Evolutionary conservation across 2,329 filamentous ascomycete genomes (phyloP).

Genomic region (Neodidymelliopsis sp.): DNA sequence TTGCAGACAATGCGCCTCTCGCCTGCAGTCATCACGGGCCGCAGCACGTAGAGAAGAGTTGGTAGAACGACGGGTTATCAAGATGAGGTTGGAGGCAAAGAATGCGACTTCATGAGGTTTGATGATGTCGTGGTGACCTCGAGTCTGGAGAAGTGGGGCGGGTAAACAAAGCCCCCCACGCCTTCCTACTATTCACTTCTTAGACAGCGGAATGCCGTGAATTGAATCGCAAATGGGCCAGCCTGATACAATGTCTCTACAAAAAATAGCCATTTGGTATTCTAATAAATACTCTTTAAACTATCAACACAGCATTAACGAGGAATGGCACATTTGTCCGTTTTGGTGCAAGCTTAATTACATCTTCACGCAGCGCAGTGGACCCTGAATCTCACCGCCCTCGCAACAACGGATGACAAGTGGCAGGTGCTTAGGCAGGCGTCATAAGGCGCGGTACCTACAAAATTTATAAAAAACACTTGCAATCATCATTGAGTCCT

Average conservation of each 20-base stretch:
- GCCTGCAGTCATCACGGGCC: not conserved
- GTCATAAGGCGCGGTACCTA: not conserved
- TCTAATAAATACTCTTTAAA: no score
- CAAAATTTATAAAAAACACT: no score
- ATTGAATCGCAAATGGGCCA: no score
- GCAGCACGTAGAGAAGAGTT: not conserved
- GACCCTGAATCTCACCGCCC: conserved; percentile 8
- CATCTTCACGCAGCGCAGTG: not conserved
- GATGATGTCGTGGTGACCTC: not conserved
- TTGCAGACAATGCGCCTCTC: not conserved
- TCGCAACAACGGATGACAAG: conserved; percentile 3
- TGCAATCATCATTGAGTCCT: no score
- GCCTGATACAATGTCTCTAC: no score
- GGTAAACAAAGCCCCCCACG: no score
- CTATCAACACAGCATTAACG: no score
- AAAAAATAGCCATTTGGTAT: no score
- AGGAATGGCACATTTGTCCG: not conserved
- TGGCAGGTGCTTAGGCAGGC: not conserved
- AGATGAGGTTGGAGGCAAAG: not conserved
- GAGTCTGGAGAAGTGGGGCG: not conserved
- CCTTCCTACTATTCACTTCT: no score
- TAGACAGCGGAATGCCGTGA: no score
- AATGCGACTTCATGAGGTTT: no score
- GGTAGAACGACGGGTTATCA: not conserved
- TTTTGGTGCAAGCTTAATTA: conserved; percentile 1